These are phyloP conservation scores for Anthracocystis panici-leucophaei DNA, from an alignment of 1,284 basidiomycete species.

Conservation along the genomic window DNA sequence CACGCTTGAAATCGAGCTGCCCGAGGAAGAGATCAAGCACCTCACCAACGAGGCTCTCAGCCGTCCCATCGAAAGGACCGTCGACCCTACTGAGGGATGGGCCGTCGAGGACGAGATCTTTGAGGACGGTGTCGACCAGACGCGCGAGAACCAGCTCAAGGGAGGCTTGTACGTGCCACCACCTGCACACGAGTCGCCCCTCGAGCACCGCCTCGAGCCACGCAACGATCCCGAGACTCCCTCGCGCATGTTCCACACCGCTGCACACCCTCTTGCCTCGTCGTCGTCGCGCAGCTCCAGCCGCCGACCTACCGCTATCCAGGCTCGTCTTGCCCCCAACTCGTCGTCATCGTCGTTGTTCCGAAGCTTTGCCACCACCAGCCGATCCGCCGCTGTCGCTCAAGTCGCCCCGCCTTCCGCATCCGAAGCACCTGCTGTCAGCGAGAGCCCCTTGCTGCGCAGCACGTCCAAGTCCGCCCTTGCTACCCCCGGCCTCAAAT, in stretches of 20 bases:
- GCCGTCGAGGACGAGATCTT: slow-evolving; percentile 62
- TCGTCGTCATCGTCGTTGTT: slow-evolving; percentile 35
- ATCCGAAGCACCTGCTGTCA: slow-evolving; percentile 44
- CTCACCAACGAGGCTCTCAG: slow-evolving; percentile 56
- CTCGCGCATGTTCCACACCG: slow-evolving; percentile 42
- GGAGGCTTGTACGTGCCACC: slow-evolving; percentile 47
- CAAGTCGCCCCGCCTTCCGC: slow-evolving; percentile 32
- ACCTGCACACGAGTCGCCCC: slow-evolving; percentile 52
- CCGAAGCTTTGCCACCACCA: slow-evolving; percentile 52
- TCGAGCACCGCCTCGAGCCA: slow-evolving; percentile 59
- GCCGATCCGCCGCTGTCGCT: slow-evolving; percentile 38
- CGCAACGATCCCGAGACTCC: slow-evolving; percentile 54
- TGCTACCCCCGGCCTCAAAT: slow-evolving; percentile 55
- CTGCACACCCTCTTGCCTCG: slow-evolving; percentile 42
- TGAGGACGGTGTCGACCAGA: slow-evolving; percentile 62
- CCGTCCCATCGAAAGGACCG: slow-evolving; percentile 57
- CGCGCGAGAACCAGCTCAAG: slow-evolving; percentile 56
- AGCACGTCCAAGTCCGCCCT: slow-evolving; percentile 51
- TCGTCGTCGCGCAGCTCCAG: slow-evolving; percentile 21
- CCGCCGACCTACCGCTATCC: slow-evolving; percentile 51
- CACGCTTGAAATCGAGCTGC: slow-evolving; percentile 40
- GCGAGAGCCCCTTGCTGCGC: slow-evolving; percentile 47
- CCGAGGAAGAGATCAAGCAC: slow-evolving; percentile 59
- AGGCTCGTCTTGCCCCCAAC: slow-evolving; percentile 22
- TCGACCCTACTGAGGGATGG: slow-evolving; percentile 61